Base-by-base conservation (phyloP, 2,329 filamentous ascomycete genomes). In the Fusarium newnesense region DNA sequence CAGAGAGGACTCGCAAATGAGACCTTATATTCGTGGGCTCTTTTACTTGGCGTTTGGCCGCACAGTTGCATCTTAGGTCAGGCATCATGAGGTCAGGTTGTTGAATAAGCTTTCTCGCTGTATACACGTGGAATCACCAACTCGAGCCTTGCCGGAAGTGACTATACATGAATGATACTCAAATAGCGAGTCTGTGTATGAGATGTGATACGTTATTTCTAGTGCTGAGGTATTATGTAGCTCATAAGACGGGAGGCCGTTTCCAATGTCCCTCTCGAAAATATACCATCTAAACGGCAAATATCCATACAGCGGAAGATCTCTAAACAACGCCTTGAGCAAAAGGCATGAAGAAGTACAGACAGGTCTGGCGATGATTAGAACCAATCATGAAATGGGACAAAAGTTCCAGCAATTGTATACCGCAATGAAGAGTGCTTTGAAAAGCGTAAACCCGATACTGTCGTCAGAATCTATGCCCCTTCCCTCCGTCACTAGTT, bases 31-130 rank as follows among this genome's bases (percentile, higher is more conserved):
- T 34, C n/a, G 24, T 34, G 19, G 3, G 10, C 9, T 4, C 2
- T 7, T 3, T 2, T 15, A 19, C 3, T 2, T 19, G 8, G 6
- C 5, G 13, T 10, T 19, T 50, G 4, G 6, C 11, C 5, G 6
- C 12, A 24, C 6, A 34, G 3, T 10, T 15, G 16, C 11, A 2
- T 19, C 13, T 24, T 9, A 19, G 8, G 11, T 19, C 4, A 34
- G 47, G 3, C 8, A 34, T 5, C 9, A 8, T 11, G 13, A 19
- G 11, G 11, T 11, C 19, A 19, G n/a, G 1, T 18, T 9, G 19
- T 7, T 10, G 3, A 34, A 50, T 34, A 15, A 4, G 34, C 24
- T 1, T 4, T 15, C 9, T 21, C 15, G 19, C 4, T 47, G 1
- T 21, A 13, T 47, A 2, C 30, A n/a, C 26, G 21, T 11, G 8